A percentile compares a stretch with the other conserved stretches of the same genome.
These are phyloP conservation scores for Scheffersomyces titani DNA, from an alignment of 1,139 yeast species.

Conservation along the genomic window DNA sequence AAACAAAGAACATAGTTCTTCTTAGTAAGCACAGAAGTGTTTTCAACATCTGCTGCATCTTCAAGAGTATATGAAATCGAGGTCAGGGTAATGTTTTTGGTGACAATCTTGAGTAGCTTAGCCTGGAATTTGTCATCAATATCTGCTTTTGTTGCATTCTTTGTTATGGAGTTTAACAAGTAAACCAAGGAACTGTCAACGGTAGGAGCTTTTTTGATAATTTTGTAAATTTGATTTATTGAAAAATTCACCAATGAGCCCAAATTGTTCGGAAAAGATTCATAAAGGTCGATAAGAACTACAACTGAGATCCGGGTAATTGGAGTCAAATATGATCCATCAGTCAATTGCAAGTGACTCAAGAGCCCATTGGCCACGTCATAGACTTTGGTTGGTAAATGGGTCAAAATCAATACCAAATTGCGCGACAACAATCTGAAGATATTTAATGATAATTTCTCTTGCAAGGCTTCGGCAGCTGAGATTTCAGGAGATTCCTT, in stretches of 20 bases:
- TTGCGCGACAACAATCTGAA: constrained; percentile 34
- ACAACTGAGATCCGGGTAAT: constrained; percentile 29
- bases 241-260: constrained; percentile 40
- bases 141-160: constrained; percentile 40
- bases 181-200: constrained; percentile 31
- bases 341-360: constrained; percentile 21
- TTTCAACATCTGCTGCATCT: constrained; percentile 8
- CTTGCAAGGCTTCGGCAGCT: constrained; percentile 1
- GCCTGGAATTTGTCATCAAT: constrained; percentile 43
- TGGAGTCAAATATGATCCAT: constrained; percentile 17
- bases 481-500: not conserved
- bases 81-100: constrained; percentile 24
- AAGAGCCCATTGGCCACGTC: constrained; percentile 42
- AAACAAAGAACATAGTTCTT: constrained; percentile 35
- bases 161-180: constrained; percentile 34
- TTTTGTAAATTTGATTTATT: constrained; percentile 38
- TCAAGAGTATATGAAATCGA: constrained; percentile 21
- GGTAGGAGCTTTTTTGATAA: constrained; percentile 36
- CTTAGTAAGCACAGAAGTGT: constrained; percentile 27
- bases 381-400: constrained; percentile 38
- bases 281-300: constrained; percentile 41
- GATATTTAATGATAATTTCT: constrained; percentile 22
- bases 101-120: constrained; percentile 35
- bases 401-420: constrained; percentile 27
- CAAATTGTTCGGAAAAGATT: constrained; percentile 38